These are phyloP conservation scores for Meyerozyma athensensis DNA, from an alignment of 1,139 yeast species.

Conservation along the genomic window DNA sequence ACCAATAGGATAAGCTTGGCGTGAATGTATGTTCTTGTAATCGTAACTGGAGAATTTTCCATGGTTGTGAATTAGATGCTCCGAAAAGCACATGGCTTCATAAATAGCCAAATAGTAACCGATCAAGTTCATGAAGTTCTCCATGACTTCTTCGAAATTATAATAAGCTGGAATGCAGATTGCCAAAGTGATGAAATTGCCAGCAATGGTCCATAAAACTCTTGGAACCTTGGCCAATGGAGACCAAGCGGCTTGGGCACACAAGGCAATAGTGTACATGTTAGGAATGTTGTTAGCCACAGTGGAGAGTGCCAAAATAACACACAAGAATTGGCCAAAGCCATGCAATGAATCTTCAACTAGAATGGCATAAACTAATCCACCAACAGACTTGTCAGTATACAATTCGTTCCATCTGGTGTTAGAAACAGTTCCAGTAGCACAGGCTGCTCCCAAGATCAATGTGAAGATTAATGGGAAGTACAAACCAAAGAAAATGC, in stretches of 20 bases:
- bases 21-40: slow-evolving; percentile 12
- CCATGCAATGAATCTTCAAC: slow-evolving; percentile 16
- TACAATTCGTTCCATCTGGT: slow-evolving; percentile 12
- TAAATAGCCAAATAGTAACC: slow-evolving; percentile 18
- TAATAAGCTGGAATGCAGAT: slow-evolving; percentile 17
- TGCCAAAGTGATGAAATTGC: slow-evolving; percentile 16
- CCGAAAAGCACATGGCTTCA: slow-evolving; percentile 12
- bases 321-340: slow-evolving; percentile 16
- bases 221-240: slow-evolving; percentile 13
- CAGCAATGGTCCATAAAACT: slow-evolving; percentile 14
- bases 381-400: slow-evolving; percentile 12
- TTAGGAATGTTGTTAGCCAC: slow-evolving; percentile 17
- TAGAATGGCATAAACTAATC: slow-evolving; percentile 15
- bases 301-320: slow-evolving; percentile 15
- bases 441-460: slow-evolving; percentile 17
- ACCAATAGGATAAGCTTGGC: slow-evolving; percentile 13
- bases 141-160: slow-evolving; percentile 14
- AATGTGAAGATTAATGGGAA: slow-evolving; percentile 15
- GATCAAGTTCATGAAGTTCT: slow-evolving; percentile 17
- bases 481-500: slow-evolving; percentile 13
- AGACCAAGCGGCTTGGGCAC: slow-evolving; percentile 15
- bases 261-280: slow-evolving; percentile 17
- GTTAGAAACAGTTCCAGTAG: slow-evolving; percentile 14
- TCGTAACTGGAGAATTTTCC: slow-evolving; percentile 12
- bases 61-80: slow-evolving; percentile 15